These are phyloP conservation scores for Fulvia fulva DNA, from an alignment of 2,329 filamentous ascomycete genomes.

Conservation along the genomic window DNA sequence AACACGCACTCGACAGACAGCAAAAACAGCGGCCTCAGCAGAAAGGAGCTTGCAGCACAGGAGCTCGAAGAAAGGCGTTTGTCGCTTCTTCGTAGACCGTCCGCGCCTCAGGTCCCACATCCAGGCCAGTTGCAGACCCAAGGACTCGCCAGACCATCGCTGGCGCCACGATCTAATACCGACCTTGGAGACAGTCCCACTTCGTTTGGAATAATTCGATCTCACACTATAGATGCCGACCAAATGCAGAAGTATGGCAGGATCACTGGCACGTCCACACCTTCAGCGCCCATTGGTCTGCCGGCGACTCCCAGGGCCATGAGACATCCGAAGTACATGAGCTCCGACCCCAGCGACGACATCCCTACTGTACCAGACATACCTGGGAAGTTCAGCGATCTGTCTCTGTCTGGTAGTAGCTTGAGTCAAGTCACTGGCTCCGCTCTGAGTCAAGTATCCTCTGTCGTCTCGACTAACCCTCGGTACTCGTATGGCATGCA, in stretches of 20 bases:
- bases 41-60: conserved; percentile 56
- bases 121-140: conserved; percentile 53
- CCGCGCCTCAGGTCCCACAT: conserved; percentile 74
- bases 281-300: conserved; percentile 64
- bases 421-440: conserved; percentile 28
- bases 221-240: conserved; percentile 62
- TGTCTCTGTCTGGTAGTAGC: conserved; percentile 23
- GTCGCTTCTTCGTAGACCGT: conserved; percentile 75
- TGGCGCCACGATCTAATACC: conserved; percentile 35
- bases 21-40: conserved; percentile 28
- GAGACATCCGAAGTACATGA: conserved; percentile 70
- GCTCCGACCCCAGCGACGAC: conserved; percentile 50
- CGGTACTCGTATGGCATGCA: conserved; percentile 5
- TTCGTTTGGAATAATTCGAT: conserved; percentile 47
- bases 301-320: conserved; percentile 89
- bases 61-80: conserved; percentile 85
- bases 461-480: conserved; percentile 2
- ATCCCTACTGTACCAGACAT: conserved; percentile 54
- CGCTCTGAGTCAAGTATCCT: conserved; percentile 25
- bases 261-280: conserved; percentile 42
- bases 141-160: conserved; percentile 33
- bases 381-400: conserved; percentile 46
- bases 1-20: conserved; percentile 21
- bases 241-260: conserved; percentile 35
- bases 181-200: conserved; percentile 45